Evolutionary conservation across 441 rosid species (phyloP).

Genomic region (Populus hybrid): DNA sequence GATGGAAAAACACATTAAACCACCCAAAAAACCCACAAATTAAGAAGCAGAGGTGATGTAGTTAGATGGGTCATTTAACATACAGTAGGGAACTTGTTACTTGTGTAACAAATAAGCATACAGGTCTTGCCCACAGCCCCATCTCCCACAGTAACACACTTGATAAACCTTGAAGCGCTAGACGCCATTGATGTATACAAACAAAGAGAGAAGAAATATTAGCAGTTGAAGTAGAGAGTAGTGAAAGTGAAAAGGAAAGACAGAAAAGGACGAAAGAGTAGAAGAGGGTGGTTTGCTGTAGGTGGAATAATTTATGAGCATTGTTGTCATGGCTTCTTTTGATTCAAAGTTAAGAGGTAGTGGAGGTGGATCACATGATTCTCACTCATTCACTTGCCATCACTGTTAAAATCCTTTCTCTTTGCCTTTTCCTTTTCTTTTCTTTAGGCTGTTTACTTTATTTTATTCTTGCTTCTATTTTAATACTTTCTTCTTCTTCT

Average conservation of each 20-base stretch:
- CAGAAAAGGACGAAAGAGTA: not conserved
- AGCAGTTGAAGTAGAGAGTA: not conserved
- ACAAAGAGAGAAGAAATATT: conserved; percentile 3
- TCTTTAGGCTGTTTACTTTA: not conserved
- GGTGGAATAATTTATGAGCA: conserved; percentile 40
- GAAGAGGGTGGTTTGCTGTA: conserved; percentile 26
- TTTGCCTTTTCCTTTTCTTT: not conserved
- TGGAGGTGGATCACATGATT: conserved; percentile 57
- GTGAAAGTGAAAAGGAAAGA: not conserved
- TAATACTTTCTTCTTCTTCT: too few relatives aligned
- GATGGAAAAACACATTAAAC: conserved; percentile 22
- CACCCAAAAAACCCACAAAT: conserved; percentile 18
- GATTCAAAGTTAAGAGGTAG: conserved; percentile 14
- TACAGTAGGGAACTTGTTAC: conserved; percentile 97
- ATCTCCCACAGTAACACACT: conserved; percentile 98
- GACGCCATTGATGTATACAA: conserved; percentile 52
- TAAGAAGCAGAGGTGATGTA: not conserved
- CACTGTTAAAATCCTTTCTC: conserved; percentile 3
- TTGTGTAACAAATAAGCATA: conserved; percentile 97
- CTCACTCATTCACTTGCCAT: conserved; percentile 36
- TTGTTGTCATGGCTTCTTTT: conserved; percentile 4
- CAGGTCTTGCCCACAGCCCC: conserved; percentile 99
- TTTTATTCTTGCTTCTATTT: too few relatives aligned
- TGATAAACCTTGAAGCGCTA: conserved; percentile 90
- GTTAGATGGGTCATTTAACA: conserved; percentile 18